Percentiles rank a stretch among this genome's conserved stretches.
phyloP scores from a whole-genome alignment of 2,329 filamentous ascomycete species.

The Talaromyces sp. region DNA sequence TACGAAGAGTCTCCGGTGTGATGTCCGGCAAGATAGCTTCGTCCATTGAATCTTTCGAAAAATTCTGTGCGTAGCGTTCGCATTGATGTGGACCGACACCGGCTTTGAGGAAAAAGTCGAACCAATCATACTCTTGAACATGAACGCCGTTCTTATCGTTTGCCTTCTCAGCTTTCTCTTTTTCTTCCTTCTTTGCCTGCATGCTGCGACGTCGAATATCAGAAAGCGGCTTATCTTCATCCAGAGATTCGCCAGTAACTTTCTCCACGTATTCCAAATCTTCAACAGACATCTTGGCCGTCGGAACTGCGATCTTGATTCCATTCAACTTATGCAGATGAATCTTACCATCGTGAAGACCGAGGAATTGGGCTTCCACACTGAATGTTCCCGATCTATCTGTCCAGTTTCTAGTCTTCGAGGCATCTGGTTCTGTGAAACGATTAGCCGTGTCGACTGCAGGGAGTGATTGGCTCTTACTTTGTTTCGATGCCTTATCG shows the following conservation, averaged over 20 bases:
- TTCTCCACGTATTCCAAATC: conserved; percentile 94
- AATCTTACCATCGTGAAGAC: conserved; percentile 91
- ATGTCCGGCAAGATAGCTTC: conserved; percentile 90
- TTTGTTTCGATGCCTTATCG: conserved; percentile 63
- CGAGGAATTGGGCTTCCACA: conserved; percentile 94
- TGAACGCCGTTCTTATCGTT: conserved; percentile 14
- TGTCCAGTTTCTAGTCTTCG: conserved; percentile 87
- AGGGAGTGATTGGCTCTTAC: conserved; percentile 50
- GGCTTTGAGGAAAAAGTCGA: conserved; percentile 93
- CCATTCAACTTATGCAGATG: conserved; percentile 97
- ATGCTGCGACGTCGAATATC: conserved; percentile 62
- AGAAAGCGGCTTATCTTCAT: conserved; percentile 88
- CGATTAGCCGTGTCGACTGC: conserved; percentile 8
- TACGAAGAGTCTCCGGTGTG: conserved; percentile 74
- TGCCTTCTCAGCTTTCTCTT: neutral
- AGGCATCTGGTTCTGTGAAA: conserved; percentile 68
- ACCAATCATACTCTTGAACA: conserved; percentile 81
- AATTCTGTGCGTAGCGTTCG: conserved; percentile 88
- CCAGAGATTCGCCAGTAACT: conserved; percentile 77
- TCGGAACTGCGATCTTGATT: conserved; percentile 94
- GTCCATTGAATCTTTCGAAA: conserved; percentile 89
- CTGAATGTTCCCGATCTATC: conserved; percentile 94
- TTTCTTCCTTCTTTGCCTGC: conserved; percentile 15
- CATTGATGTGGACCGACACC: conserved; percentile 90
- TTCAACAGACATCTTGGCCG: conserved; percentile 90